Base-by-base conservation (phyloP, 768 basidiomycete genomes). In the Boletus rubroflammeus region DNA sequence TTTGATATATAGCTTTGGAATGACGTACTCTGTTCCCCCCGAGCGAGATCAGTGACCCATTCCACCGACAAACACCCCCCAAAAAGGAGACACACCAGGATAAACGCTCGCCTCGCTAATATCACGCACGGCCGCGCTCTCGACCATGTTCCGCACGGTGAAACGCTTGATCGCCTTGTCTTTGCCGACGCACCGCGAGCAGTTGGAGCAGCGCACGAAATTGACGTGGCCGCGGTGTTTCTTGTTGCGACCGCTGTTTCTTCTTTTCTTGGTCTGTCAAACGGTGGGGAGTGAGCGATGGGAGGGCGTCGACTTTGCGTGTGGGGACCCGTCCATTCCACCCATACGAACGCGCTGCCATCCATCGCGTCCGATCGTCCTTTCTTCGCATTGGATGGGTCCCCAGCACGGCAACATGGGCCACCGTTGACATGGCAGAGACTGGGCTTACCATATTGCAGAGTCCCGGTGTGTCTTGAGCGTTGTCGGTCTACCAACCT, bases 131-230 rank as follows among this genome's bases (percentile, higher is more conserved):
- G 96, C 96, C 42, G 97, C 97, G 69, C 91, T 91, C 83, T 98
- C 96, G 54, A 99, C 94, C 92, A 98, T 98, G 85, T 99, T 99
- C 76, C 94, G 86, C 69, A 98, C 96, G 36, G 95, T 97, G 84
- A 96, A 96, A 49, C 97, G 83, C 81, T 97, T 97, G 88, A 98
- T 97, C 62, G 96, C 96, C 84, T 98, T 98, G 81, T 98, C 96
- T 82, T 98, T 98, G 64, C 81, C 88, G 55, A 97, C 94, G 73
- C 92, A 94, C 64, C 97, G 90, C 70, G 93, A 93, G 84, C 97
- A 99, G 86, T 99, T 99, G 63, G 94, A 95, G 83, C 97, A 99
- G 67, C 97, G 90, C 71, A 99, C 83, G 73, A 90, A 92, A 60
- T 75, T 81, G 74, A 93, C 91, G 76, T 97, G 94, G 74, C 96